Percentiles rank a stretch among this genome's conserved stretches.
Evolutionary conservation across 257 asterid species (phyloP).

Genomic region (Primulina eburnea): DNA sequence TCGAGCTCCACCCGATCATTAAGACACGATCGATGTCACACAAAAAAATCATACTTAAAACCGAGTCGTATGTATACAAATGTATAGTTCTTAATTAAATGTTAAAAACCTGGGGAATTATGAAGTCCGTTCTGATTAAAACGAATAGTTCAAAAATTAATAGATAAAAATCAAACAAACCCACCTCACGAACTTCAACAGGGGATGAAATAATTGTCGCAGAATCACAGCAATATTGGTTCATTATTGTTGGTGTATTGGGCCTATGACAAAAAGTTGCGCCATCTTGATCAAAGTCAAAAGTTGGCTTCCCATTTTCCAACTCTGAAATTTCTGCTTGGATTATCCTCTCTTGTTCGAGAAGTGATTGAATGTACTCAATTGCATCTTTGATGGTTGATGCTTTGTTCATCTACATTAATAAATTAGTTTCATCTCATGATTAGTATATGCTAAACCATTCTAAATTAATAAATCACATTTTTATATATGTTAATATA

Average conservation of each 20-base stretch:
- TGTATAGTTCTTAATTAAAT: no score
- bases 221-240: constrained; percentile 22
- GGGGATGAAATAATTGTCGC: constrained; percentile 31
- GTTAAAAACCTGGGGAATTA: no score
- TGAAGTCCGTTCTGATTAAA: no score
- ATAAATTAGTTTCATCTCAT: neutral
- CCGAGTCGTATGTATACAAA: no score
- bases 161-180: neutral
- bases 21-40: no score
- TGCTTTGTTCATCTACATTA: constrained; percentile 71
- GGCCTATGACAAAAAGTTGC: constrained; percentile 29
- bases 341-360: constrained; percentile 52
- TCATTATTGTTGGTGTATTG: constrained; percentile 36
- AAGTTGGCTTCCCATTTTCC: constrained; percentile 31
- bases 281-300: constrained; percentile 39
- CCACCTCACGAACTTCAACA: constrained; percentile 62
- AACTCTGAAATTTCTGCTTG: constrained; percentile 47
- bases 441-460: no score
- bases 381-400: constrained; percentile 79
- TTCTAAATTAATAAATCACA: no score
- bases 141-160: no score
- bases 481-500: no score
- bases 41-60: no score
- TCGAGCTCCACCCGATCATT: no score
- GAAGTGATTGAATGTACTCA: constrained; percentile 49